Conservation (phyloP, 2,329 filamentous ascomycete genomes). For the Exophiala bonariae region DNA sequence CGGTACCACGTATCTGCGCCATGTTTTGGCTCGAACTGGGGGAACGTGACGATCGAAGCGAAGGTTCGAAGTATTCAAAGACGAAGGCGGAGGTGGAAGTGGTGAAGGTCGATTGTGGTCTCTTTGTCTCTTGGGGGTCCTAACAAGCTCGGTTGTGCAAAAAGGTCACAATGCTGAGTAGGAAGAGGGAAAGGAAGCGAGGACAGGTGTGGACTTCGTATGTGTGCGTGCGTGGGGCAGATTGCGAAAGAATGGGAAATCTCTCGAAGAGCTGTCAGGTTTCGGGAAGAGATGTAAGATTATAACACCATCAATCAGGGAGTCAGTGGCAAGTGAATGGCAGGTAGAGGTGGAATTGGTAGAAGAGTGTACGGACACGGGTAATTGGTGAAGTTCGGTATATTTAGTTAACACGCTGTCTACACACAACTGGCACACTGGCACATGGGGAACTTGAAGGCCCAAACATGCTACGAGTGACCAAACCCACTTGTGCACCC, state of each 20-base stretch:
- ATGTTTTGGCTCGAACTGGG: constrained; percentile 33
- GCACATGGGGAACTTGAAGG: too few species aligned
- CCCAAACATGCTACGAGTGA: too few species aligned
- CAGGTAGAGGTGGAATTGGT: not conserved
- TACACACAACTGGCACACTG: not conserved
- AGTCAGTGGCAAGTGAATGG: too few species aligned
- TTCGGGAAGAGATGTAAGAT: constrained; percentile 8
- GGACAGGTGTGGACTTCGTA: constrained; percentile 8
- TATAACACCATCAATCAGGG: not conserved
- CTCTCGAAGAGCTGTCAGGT: not conserved
- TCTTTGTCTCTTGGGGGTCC: too few species aligned
- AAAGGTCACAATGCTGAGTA: too few species aligned
- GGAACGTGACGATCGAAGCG: not conserved
- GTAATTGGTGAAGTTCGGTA: too few species aligned
- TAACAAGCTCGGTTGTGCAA: too few species aligned
- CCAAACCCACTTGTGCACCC: too few species aligned
- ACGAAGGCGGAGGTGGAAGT: too few species aligned
- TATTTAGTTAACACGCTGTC: constrained; percentile 23
- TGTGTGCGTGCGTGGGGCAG: constrained; percentile 13
- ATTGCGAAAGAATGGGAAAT: not conserved
- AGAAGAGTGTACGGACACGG: too few species aligned
- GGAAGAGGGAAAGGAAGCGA: constrained; percentile 4
- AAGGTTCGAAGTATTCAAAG: not conserved
- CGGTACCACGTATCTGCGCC: constrained; percentile 63
- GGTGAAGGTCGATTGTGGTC: too few species aligned